Percentiles rank a stretch among this genome's conserved stretches.
Conservation (phyloP, 2,329 filamentous ascomycete species). For the Aspergillus candidus region DNA sequence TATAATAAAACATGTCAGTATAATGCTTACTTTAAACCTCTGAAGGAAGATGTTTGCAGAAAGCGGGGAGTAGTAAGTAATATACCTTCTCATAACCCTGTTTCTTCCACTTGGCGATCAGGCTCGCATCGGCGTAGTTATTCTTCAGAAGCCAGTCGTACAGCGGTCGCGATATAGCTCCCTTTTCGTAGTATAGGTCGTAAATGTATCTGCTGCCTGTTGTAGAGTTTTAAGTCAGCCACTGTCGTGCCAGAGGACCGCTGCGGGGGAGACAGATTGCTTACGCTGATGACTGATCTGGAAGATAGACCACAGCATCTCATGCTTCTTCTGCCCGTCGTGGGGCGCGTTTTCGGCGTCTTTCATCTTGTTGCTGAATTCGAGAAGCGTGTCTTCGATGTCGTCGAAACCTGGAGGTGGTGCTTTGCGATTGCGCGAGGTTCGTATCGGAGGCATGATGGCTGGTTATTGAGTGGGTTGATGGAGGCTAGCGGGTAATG, state of each 20-base stretch:
- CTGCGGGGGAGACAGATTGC: slow-evolving; percentile 6
- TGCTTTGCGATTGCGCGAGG: slow-evolving; percentile 55
- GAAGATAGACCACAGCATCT: slow-evolving; percentile 95
- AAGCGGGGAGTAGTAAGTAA: slow-evolving; percentile 7
- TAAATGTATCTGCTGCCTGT: slow-evolving; percentile 78
- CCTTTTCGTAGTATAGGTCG: slow-evolving; percentile 95
- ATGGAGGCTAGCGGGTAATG: background rate
- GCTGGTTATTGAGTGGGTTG: slow-evolving; percentile 1
- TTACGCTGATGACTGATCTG: slow-evolving; percentile 90
- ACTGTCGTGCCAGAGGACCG: no score
- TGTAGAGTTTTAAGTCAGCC: background rate
- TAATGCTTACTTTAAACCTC: background rate
- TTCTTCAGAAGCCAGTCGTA: slow-evolving; percentile 98
- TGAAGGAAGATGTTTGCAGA: background rate
- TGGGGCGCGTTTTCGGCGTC: slow-evolving; percentile 82
- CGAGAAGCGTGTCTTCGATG: slow-evolving; percentile 61
- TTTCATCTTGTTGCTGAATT: slow-evolving; percentile 64
- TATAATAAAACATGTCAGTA: slow-evolving; percentile 30
- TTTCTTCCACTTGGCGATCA: slow-evolving; percentile 99
- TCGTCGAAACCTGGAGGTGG: slow-evolving; percentile 63
- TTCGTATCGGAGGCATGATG: slow-evolving; percentile 61
- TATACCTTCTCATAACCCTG: slow-evolving; percentile 91
- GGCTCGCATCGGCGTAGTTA: slow-evolving; percentile 84
- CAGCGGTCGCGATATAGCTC: slow-evolving; percentile 83
- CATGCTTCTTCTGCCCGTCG: slow-evolving; percentile 75